Conservation (phyloP, 192 early-diverging fungal genomes). For the Coemansia sp. region DNA sequence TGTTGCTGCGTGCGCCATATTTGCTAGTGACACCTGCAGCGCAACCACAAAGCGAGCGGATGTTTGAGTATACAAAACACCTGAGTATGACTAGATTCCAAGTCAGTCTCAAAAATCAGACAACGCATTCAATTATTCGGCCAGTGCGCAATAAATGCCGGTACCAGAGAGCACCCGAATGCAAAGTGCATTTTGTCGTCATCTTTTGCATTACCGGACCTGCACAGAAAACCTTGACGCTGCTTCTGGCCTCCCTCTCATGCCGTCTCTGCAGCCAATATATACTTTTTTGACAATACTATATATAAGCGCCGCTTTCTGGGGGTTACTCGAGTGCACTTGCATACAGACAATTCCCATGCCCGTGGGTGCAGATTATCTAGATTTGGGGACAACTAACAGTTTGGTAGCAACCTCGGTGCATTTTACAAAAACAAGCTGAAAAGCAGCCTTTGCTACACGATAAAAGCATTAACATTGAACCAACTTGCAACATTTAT, state of each 20-base stretch:
- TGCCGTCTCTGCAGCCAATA: slow-evolving; percentile 1
- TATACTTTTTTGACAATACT: background rate
- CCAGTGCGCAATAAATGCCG: background rate
- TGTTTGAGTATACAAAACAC: background rate
- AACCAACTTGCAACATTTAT: background rate
- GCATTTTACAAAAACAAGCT: background rate
- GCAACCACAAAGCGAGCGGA: background rate
- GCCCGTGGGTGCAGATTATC: background rate
- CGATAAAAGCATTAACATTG: no score
- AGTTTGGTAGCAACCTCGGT: background rate
- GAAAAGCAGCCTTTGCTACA: background rate
- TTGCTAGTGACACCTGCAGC: background rate
- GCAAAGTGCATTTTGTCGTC: background rate
- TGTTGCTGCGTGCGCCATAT: background rate
- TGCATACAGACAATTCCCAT: background rate
- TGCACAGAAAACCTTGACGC: background rate
- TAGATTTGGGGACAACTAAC: background rate
- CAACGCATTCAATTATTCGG: background rate
- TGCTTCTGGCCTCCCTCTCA: background rate
- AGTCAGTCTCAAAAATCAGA: background rate
- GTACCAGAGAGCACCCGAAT: background rate
- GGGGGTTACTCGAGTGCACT: background rate
- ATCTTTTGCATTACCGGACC: background rate
- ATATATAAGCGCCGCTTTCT: slow-evolving; percentile 2
- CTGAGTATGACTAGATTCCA: background rate